phyloP scores from a whole-genome alignment of 2,329 filamentous ascomycete genomes.

The Anthostomella pinea region DNA sequence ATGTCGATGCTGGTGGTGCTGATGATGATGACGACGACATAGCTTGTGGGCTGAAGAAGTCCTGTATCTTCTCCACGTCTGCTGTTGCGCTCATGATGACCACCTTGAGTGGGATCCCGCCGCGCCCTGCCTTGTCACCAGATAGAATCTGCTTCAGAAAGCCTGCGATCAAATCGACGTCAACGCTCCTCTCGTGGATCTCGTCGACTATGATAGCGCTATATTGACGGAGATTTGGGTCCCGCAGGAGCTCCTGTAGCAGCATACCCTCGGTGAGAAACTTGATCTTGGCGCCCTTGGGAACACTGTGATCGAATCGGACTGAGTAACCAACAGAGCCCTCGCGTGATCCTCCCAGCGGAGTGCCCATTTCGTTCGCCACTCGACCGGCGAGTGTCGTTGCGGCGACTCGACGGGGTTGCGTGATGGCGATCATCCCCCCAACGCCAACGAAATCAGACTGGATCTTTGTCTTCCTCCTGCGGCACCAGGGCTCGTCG shows the following conservation, averaged over 20 bases:
- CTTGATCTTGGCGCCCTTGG: constrained; percentile 82
- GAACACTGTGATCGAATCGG: constrained; percentile 84
- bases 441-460: constrained; percentile 55
- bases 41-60: constrained; percentile 60
- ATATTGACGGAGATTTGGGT: constrained; percentile 79
- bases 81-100: constrained; percentile 97
- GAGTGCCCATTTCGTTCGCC: constrained; percentile 67
- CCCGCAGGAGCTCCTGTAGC: constrained; percentile 85
- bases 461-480: constrained; percentile 50
- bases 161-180: constrained; percentile 86
- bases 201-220: constrained; percentile 92
- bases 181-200: constrained; percentile 94
- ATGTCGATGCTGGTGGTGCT: too few relatives aligned
- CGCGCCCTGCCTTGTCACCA: constrained; percentile 60
- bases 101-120: constrained; percentile 76
- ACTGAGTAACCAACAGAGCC: constrained; percentile 84
- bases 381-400: constrained; percentile 88
- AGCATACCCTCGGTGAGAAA: constrained; percentile 96
- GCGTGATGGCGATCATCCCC: constrained; percentile 87
- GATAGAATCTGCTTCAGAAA: constrained; percentile 78
- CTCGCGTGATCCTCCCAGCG: constrained; percentile 41
- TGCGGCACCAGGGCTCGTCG: constrained; percentile 73
- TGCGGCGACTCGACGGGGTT: constrained; percentile 89
- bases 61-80: constrained; percentile 73
- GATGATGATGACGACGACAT: too few relatives aligned